Percentiles rank a stretch among this genome's conserved stretches.
Conservation (phyloP, 257 asterid species). For the Solanum medicagineum region DNA sequence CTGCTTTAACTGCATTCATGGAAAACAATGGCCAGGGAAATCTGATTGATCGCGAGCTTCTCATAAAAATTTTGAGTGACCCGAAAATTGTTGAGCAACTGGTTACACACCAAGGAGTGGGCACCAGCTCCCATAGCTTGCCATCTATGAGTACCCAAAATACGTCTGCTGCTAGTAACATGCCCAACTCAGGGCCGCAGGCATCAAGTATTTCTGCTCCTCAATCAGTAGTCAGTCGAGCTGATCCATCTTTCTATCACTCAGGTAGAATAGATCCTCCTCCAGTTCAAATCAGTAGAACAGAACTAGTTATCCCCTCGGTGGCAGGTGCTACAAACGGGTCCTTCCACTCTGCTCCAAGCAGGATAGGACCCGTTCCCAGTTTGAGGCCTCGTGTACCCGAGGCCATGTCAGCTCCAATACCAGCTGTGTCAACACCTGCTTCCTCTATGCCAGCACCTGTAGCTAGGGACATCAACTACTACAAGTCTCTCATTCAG, state of each 20-base stretch:
- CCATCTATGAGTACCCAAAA: constrained; percentile 13
- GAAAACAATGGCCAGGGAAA: constrained; percentile 28
- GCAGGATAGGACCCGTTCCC: constrained; percentile 16
- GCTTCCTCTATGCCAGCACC: constrained; percentile 23
- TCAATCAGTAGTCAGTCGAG: constrained; percentile 4
- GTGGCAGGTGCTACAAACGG: constrained; percentile 13
- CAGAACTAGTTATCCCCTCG: constrained; percentile 22
- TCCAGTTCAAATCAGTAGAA: constrained; percentile 12
- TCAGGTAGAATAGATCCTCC: constrained; percentile 19
- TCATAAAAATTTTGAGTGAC: constrained; percentile 52
- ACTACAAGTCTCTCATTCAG: constrained; percentile 75
- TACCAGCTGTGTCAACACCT: constrained; percentile 10
- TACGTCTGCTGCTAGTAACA: constrained; percentile 8
- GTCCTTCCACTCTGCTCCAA: constrained; percentile 35
- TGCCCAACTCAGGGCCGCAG: constrained; percentile 12
- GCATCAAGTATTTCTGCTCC: constrained; percentile 6
- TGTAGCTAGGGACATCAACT: constrained; percentile 48
- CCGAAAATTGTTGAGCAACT: constrained; percentile 66
- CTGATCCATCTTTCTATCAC: constrained; percentile 18
- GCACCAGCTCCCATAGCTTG: constrained; percentile 11
- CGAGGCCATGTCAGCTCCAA: constrained; percentile 14
- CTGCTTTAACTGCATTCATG: constrained; percentile 40
- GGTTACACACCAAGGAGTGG: constrained; percentile 25
- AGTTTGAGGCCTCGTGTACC: constrained; percentile 21
- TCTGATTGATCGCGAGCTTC: constrained; percentile 53